Base-by-base conservation (phyloP, 2,329 filamentous ascomycete species). In the Fusarium sp. region DNA sequence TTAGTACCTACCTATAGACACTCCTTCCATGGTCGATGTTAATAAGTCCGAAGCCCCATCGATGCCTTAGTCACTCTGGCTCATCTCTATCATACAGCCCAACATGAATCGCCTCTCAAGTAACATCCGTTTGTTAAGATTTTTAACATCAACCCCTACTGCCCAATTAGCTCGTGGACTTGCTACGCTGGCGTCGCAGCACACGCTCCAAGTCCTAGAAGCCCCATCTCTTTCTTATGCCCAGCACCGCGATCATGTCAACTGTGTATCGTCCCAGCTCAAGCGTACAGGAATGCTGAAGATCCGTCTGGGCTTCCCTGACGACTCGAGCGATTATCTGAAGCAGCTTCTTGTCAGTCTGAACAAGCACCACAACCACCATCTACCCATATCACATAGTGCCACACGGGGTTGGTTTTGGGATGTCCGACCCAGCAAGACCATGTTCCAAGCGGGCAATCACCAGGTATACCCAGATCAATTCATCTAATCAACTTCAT, bases 321-420 rank as follows among this genome's bases (percentile, higher is more conserved):
- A 82, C 40, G 10, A 67, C 6, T 34, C 71, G 0, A 81, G 79
- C 60, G 45, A 53, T 0, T 82, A 83, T 37, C 75, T 82, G 8
- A 40, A 77, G 41, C 56, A 70, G 5, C 65, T 82, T 7, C 60
- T 82, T 13, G 18, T 62, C 4, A 76, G 71, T 18, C 77, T 83
- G 1, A 73, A 82, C 57, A 42, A 65, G 6, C 13, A 75, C 11
- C 75, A 79, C 26, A 72, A 73, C 0, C 81, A 83, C 47, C 69
- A 69, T 3, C 74, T 82, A 1, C 81, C 81, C 4, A 81, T 82
- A 18, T 62, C 76, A 0, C 81, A 83, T 62, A 82, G 80, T 59
- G 79, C 80, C 1, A 76, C 71, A 0, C 75, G 76, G 6, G 81
- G 81, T 6, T 83, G 80, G 81, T 83, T 83, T 63, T 83, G 81